Evolutionary conservation across 768 basidiomycete genomes (phyloP).

Genomic region (Xerocomellus dryophilus): DNA sequence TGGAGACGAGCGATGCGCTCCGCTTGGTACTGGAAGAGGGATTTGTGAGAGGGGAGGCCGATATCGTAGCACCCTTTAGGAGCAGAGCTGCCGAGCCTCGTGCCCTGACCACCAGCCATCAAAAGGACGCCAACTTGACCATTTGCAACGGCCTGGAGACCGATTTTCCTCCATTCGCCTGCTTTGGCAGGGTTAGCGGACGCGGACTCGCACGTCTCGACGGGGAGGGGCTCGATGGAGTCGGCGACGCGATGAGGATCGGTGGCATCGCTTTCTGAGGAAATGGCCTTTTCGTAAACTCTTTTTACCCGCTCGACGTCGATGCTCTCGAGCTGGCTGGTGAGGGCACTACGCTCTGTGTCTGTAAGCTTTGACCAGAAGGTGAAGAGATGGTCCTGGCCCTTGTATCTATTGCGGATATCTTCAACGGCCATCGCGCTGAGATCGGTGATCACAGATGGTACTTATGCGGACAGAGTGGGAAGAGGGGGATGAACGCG

Average conservation of each 20-base stretch:
- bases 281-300: constrained; percentile 75
- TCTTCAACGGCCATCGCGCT: constrained; percentile 51
- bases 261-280: constrained; percentile 53
- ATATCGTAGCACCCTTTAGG: constrained; percentile 99
- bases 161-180: constrained; percentile 70
- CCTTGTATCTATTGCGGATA: constrained; percentile 62
- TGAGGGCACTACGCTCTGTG: constrained; percentile 59
- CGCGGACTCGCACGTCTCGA: constrained; percentile 65
- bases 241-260: constrained; percentile 42
- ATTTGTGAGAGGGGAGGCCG: constrained; percentile 87
- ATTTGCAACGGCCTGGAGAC: constrained; percentile 74
- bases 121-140: constrained; percentile 92
- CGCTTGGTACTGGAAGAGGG: constrained; percentile 96
- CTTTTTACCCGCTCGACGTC: constrained; percentile 91
- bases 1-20: constrained; percentile 89
- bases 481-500: not conserved
- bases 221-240: constrained; percentile 78
- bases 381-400: constrained; percentile 84
- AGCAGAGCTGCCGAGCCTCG: constrained; percentile 83
- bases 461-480: not conserved
- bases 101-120: constrained; percentile 98
- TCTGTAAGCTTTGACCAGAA: constrained; percentile 78
- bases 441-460: not conserved
- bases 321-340: constrained; percentile 71
- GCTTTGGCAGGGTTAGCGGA: constrained; percentile 53